These are phyloP conservation scores for Zygosaccharomyces rouxii DNA, from an alignment of 805 yeast species.

Conservation along the genomic window DNA sequence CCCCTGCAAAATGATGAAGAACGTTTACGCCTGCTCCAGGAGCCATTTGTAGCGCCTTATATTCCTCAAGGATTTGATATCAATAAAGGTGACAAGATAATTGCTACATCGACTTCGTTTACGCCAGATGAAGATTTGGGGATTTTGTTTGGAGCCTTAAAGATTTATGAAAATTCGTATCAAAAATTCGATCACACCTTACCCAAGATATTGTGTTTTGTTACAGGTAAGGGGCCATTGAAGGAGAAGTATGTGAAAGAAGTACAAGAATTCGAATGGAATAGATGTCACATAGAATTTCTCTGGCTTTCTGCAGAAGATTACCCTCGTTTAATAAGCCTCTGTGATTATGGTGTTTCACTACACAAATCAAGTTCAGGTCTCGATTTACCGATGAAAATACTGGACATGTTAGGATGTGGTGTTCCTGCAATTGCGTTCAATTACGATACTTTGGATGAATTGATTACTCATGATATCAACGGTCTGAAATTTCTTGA, in stretches of 20 bases:
- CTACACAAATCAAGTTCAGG: conserved; percentile 91
- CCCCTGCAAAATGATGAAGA: conserved; percentile 40
- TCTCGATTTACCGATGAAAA: conserved; percentile 93
- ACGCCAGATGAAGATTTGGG: conserved; percentile 92
- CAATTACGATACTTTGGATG: conserved; percentile 70
- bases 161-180: conserved; percentile 46
- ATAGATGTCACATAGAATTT: conserved; percentile 52
- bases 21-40: conserved; percentile 17
- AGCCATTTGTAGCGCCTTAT: conserved; percentile 36
- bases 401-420: conserved; percentile 92
- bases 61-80: conserved; percentile 34
- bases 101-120: conserved; percentile 86
- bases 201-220: conserved; percentile 59
- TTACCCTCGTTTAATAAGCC: conserved; percentile 68
- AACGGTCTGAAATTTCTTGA: conserved; percentile 64
- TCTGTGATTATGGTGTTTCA: conserved; percentile 86
- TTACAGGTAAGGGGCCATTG: conserved; percentile 97
- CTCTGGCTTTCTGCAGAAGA: conserved; percentile 77
- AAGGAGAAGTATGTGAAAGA: conserved; percentile 46
- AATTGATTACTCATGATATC: conserved; percentile 60
- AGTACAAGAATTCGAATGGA: conserved; percentile 44
- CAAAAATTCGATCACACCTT: conserved; percentile 25
- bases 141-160: conserved; percentile 64
- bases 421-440: conserved; percentile 88
- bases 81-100: conserved; percentile 47